A percentile compares a stretch with the other conserved stretches of the same genome.
phyloP scores from a whole-genome alignment of 176 grass and related monocot genomes.

The Typha latifolia region DNA sequence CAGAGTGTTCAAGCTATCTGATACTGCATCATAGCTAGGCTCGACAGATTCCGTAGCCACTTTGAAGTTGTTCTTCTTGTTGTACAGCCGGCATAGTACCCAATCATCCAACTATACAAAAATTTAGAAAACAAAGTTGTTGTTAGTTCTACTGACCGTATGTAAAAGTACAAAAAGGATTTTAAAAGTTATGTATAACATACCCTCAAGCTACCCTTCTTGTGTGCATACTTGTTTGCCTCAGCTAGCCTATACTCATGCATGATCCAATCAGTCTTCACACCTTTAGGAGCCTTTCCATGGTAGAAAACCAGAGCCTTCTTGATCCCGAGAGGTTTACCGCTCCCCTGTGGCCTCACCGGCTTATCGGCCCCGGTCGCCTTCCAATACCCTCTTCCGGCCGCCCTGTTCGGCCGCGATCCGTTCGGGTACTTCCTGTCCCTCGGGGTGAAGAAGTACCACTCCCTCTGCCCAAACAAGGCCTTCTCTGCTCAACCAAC shows the following conservation, averaged over 20 bases:
- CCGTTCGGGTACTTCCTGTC: slow-evolving; percentile 28
- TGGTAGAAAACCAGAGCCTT: slow-evolving; percentile 22
- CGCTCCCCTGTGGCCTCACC: background rate
- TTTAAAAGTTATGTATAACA: background rate
- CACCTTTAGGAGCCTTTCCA: slow-evolving; percentile 15
- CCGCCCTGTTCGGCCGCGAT: slow-evolving; percentile 15
- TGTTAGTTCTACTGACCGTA: background rate
- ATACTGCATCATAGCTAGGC: background rate
- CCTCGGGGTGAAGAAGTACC: slow-evolving; percentile 25
- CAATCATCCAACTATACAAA: slow-evolving; percentile 12
- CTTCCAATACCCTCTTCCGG: slow-evolving; percentile 21
- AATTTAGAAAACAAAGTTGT: background rate
- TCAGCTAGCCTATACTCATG: slow-evolving; percentile 17
- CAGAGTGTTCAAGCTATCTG: background rate
- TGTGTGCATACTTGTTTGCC: background rate
- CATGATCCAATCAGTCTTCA: slow-evolving; percentile 23
- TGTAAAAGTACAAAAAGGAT: background rate
- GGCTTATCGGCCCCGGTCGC: slow-evolving; percentile 22
- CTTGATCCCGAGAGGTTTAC: background rate
- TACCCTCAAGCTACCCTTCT: slow-evolving; percentile 3
- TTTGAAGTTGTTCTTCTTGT: slow-evolving; percentile 12
- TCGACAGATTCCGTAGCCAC: background rate
- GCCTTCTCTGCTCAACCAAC: slow-evolving; percentile 9
- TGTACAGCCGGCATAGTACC: slow-evolving; percentile 10
- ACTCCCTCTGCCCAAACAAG: slow-evolving; percentile 16